Percentiles rank a stretch among this genome's conserved stretches.
These are phyloP conservation scores for Mrakia hoshinonis DNA, from an alignment of 768 basidiomycete species.

Conservation along the genomic window DNA sequence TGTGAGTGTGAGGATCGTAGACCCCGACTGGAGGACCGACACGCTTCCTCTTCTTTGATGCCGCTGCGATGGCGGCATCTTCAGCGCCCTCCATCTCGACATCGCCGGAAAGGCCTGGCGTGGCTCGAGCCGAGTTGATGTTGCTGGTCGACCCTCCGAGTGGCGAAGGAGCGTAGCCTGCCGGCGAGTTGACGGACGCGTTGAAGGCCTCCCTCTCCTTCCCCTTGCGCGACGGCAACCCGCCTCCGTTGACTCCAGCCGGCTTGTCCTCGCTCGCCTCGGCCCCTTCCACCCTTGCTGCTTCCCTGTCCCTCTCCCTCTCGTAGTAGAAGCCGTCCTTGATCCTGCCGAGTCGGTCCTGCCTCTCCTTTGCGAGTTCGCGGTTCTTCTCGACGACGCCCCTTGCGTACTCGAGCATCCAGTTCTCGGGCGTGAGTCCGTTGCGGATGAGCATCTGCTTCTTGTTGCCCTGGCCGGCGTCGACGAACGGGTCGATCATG, in stretches of 20 bases:
- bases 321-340: conserved; percentile 30
- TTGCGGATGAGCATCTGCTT: conserved; percentile 70
- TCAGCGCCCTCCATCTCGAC: conserved; percentile 4
- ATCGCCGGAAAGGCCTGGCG: conserved; percentile 36
- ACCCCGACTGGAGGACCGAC: conserved; percentile 52
- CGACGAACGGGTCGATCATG: conserved; percentile 43
- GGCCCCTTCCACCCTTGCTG: conserved; percentile 11
- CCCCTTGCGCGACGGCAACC: conserved; percentile 14
- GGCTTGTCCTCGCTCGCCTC: background rate
- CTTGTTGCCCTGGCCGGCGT: conserved; percentile 62
- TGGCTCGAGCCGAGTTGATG: conserved; percentile 37
- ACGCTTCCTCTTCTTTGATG: conserved; percentile 16
- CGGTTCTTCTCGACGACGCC: conserved; percentile 56
- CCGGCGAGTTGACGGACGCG: conserved; percentile 48
- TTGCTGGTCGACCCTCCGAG: conserved; percentile 29
- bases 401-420: conserved; percentile 75
- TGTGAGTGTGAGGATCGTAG: conserved; percentile 73
- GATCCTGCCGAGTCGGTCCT: conserved; percentile 38
- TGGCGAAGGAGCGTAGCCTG: conserved; percentile 7
- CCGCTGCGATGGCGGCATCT: background rate
- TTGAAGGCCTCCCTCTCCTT: conserved; percentile 47
- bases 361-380: conserved; percentile 39
- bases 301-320: background rate
- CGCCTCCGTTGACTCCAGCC: background rate
- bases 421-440: conserved; percentile 78